Evolutionary conservation across 176 grass and related monocot genomes (phyloP), one percentile per base, ranked within the genome.

Genomic region (Oryza meyeriana): DNA sequence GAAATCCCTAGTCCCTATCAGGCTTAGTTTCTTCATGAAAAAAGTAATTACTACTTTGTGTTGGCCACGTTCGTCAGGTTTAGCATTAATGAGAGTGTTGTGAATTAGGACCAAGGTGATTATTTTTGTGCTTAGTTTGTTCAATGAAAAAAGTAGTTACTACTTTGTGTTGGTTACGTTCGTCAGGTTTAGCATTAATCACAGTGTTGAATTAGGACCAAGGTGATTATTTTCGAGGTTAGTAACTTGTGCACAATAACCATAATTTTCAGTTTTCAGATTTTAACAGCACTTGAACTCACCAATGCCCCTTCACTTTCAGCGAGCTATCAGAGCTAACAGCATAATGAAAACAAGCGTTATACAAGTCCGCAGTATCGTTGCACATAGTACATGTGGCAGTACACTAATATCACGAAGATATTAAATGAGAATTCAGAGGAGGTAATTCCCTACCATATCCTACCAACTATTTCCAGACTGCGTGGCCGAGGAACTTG

Each of bases 401-500:
- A 64, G 10, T 45, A 66, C 12, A 47, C 24, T 14, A 48, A 34
- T 61, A 30, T 5, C 11, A 22, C 72, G 36, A 41, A 32, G 33
- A 22, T 76, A 14, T 0, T 3, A 4, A 22, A n/a, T 4, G 18
- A 65, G 44, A 18, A 28, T 27, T 30, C 30, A 10, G 13, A 68
- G 7, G 2, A 36, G 33, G 24, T 5, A 36, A 35, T 68, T 36
- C 31, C 14, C 64, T 48, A 35, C 11, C 32, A n/a, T 22, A 77
- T 42, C 42, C 28, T 14, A 62, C 47, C 34, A n/a, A n/a, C n/a
- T n/a, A 90, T 64, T 90, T 88, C 88, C 85, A 90, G 45, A 93
- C 82, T 22, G 74, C 72, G 18, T 93, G 82, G 2, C 91, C 62
- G 64, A 93, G 52, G 66, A 85, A 93, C 79, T 78, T 85, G 69